Base-by-base conservation (phyloP, 805 yeast species). In the Teunomyces atbi region DNA sequence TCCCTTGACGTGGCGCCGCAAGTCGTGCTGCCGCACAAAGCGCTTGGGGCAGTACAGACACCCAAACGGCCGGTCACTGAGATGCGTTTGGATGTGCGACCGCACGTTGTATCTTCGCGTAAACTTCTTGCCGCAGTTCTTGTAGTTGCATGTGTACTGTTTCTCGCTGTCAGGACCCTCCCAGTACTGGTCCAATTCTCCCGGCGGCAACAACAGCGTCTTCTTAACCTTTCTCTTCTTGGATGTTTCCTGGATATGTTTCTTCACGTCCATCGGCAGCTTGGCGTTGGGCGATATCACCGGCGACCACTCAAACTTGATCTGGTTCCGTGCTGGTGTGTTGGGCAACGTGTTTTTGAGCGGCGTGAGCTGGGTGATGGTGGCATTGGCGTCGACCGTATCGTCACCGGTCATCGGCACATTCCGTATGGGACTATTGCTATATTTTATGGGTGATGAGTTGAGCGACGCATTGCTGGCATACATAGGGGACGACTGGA, bases 1-100 rank as follows among this genome's bases (percentile, higher is more conserved):
- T 12, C 91, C 87, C 62, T 88, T 89, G 54, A 81, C 83, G 60
- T 94, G 99, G 50, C 99, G 79, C 49, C 89, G 80, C 56, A 94
- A 73, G 66, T 94, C 99, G 61, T 94, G 99, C 52, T 92, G 96
- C 51, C 99, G 78, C 19, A 94, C 99, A 70, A 94, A 94, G 32
- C 88, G 79, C 55, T 91, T 88, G 3, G 80, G 77, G 65, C 99
- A 94, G 36, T 74, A 74, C 3, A 72, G 71, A 68, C 99, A 94
- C 0, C 77, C 71, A 66, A 89, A 92, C 1, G 99, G 99, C 52
- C 97, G 74, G 64, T 95, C 99, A 62, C 92, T 84, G 42, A 94
- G 68, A 72, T 94, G 99, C 0, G 99, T 94, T 63, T 94, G 99
- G 46, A 94, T 91, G 64, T 94, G 99, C 0, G 97, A 89, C 51